These are phyloP conservation scores for Candida pseudofarinosa DNA, from an alignment of 805 yeast genomes.

Conservation along the genomic window DNA sequence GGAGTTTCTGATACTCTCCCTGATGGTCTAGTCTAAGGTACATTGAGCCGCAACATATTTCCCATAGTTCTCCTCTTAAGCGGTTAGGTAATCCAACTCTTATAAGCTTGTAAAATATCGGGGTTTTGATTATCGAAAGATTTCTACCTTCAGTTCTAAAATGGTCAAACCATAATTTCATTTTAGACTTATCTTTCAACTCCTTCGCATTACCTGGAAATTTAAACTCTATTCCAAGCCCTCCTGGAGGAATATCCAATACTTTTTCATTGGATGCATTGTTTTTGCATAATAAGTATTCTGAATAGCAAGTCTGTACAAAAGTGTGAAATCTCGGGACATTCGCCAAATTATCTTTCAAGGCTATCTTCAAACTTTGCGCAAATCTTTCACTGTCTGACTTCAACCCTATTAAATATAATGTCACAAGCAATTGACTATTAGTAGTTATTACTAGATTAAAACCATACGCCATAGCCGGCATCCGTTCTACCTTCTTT, in stretches of 20 bases:
- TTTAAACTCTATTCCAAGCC: slow-evolving; percentile 78
- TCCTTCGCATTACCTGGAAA: slow-evolving; percentile 87
- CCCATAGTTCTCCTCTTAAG: slow-evolving; percentile 96
- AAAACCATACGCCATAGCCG: slow-evolving; percentile 70
- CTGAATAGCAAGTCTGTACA: slow-evolving; percentile 75
- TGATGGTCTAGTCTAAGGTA: slow-evolving; percentile 62
- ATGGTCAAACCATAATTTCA: slow-evolving; percentile 92
- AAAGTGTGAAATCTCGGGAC: slow-evolving; percentile 63
- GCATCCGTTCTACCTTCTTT: slow-evolving; percentile 81
- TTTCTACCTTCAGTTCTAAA: slow-evolving; percentile 82
- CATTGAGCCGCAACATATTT: slow-evolving; percentile 81
- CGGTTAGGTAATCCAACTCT: slow-evolving; percentile 94
- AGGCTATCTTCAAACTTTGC: slow-evolving; percentile 53
- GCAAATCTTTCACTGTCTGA: slow-evolving; percentile 81
- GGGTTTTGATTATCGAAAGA: slow-evolving; percentile 67
- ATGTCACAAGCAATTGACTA: slow-evolving; percentile 55
- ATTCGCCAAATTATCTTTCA: slow-evolving; percentile 60
- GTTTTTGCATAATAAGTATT: slow-evolving; percentile 66
- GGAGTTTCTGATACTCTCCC: slow-evolving; percentile 53
- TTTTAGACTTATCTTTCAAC: slow-evolving; percentile 74
- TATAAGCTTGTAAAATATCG: slow-evolving; percentile 73
- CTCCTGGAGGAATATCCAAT: slow-evolving; percentile 66
- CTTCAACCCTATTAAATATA: slow-evolving; percentile 76
- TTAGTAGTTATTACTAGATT: slow-evolving; percentile 71
- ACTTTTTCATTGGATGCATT: slow-evolving; percentile 40